phyloP scores from a whole-genome alignment of 148 eudicot species.

The Camellia lanceoleosa region DNA sequence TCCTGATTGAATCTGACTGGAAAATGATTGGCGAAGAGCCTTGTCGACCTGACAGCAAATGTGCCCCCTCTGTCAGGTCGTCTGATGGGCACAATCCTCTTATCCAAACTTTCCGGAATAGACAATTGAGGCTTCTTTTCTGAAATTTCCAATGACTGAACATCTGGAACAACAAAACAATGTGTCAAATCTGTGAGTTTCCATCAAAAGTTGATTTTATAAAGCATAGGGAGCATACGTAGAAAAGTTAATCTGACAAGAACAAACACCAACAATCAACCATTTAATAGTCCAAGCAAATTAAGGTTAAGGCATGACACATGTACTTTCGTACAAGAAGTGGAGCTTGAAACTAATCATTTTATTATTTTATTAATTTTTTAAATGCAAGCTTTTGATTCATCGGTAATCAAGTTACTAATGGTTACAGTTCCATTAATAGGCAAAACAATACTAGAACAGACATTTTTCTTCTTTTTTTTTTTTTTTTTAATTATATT shows the following conservation, averaged over 20 bases:
- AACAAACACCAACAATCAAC: neutral
- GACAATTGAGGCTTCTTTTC: slow-evolving; percentile 15
- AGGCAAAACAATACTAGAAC: too few species aligned
- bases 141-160: slow-evolving; percentile 21
- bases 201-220: neutral
- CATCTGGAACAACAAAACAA: slow-evolving; percentile 3
- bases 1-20: slow-evolving; percentile 37
- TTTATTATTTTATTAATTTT: neutral
- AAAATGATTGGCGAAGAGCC: slow-evolving; percentile 56
- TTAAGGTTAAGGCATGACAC: neutral
- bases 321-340: neutral
- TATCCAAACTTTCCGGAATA: neutral
- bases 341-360: neutral
- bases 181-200: neutral
- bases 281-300: neutral
- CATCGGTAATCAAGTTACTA: neutral
- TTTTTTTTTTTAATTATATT: too few species aligned
- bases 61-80: slow-evolving; percentile 53
- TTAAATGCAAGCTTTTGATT: neutral
- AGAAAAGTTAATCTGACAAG: neutral
- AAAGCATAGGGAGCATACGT: neutral
- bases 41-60: slow-evolving; percentile 16
- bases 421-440: too few species aligned
- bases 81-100: slow-evolving; percentile 30
- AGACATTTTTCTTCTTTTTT: too few species aligned